phyloP scores from a whole-genome alignment of 305 asterid species.

The Fraxinus greggii region DNA sequence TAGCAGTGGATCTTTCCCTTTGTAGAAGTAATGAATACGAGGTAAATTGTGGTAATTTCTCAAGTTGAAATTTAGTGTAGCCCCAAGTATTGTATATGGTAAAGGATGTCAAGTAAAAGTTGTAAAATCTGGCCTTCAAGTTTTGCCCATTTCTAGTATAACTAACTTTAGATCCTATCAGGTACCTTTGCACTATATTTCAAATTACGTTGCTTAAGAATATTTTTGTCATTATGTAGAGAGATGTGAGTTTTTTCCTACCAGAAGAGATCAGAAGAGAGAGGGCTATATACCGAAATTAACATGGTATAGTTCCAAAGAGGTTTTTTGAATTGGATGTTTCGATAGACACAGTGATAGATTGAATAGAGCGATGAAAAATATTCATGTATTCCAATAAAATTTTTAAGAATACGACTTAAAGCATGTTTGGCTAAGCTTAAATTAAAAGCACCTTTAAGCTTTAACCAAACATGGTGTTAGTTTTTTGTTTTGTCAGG shows the following conservation, averaged over 20 bases:
- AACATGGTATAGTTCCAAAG: neutral
- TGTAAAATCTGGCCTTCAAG: neutral
- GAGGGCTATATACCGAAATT: neutral
- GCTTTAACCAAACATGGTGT: neutral
- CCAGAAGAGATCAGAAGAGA: neutral
- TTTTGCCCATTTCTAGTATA: neutral
- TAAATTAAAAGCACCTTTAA: neutral
- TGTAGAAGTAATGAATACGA: constrained; percentile 17
- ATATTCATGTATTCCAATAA: neutral
- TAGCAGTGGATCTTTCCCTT: constrained; percentile 8
- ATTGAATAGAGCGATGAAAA: neutral
- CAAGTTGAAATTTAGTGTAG: neutral
- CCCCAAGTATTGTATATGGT: neutral
- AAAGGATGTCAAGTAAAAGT: neutral
- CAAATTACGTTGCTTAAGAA: neutral
- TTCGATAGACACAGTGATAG: neutral
- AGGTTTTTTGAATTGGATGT: neutral
- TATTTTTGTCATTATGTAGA: neutral
- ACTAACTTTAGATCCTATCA: constrained; percentile 6
- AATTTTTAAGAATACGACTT: neutral
- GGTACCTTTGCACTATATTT: neutral
- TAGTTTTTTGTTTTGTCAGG: neutral
- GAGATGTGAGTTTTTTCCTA: neutral
- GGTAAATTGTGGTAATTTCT: neutral
- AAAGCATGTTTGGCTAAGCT: neutral